These are phyloP conservation scores for Colletotrichum lupini DNA, from an alignment of 2,329 filamentous ascomycete genomes.

Conservation along the genomic window DNA sequence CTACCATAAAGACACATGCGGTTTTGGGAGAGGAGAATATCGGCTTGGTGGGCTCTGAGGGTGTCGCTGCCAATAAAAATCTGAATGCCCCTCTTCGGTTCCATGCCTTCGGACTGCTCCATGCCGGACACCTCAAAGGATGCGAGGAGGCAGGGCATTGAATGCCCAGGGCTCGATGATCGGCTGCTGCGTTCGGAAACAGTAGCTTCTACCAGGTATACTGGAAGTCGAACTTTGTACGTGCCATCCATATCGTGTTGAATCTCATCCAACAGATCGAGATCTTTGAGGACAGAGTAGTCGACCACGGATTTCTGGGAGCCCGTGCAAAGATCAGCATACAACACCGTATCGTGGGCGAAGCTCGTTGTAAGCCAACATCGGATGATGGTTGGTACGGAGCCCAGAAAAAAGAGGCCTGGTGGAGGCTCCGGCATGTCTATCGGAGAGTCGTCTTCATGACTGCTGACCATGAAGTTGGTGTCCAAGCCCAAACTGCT, in stretches of 20 bases:
- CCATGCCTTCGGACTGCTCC: slow-evolving; percentile 60
- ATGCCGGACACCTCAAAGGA: slow-evolving; percentile 79
- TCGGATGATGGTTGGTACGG: slow-evolving; percentile 92
- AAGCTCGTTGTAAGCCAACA: slow-evolving; percentile 95
- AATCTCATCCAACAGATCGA: slow-evolving; percentile 76
- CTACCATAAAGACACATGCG: slow-evolving; percentile 88
- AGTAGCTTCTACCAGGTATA: slow-evolving; percentile 93
- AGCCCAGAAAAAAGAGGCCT: slow-evolving; percentile 85
- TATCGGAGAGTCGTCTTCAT: slow-evolving; percentile 75
- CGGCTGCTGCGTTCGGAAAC: slow-evolving; percentile 80
- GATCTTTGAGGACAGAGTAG: slow-evolving; percentile 76
- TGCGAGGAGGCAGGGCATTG: slow-evolving; percentile 84
- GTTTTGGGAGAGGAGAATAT: slow-evolving; percentile 92
- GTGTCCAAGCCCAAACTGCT: slow-evolving; percentile 90
- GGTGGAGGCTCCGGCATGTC: slow-evolving; percentile 82
- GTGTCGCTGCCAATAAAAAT: slow-evolving; percentile 93
- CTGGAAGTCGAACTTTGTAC: slow-evolving; percentile 78
- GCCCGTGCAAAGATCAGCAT: slow-evolving; percentile 92
- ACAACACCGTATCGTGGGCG: slow-evolving; percentile 87
- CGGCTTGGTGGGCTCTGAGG: slow-evolving; percentile 85
- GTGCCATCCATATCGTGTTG: slow-evolving; percentile 73
- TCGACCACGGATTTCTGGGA: slow-evolving; percentile 90
- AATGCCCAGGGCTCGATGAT: slow-evolving; percentile 76
- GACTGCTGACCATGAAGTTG: slow-evolving; percentile 68
- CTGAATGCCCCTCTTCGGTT: slow-evolving; percentile 74